Conservation (phyloP, 2,329 filamentous ascomycete species). For the Blastomyces percursus region DNA sequence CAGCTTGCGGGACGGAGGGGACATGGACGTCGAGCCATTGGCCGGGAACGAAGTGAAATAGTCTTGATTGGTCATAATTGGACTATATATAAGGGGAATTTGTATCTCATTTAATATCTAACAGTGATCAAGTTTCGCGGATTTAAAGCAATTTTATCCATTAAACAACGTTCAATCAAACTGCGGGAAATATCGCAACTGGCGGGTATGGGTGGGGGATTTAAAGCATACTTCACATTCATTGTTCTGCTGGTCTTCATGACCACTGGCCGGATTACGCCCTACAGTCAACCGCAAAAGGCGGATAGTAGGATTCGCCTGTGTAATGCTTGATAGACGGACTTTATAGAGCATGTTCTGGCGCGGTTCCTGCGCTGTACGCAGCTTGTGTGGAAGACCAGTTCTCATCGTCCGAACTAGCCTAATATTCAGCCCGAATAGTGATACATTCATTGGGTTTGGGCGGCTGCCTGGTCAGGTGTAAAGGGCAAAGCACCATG, state of each 20-base stretch:
- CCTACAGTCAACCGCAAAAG: conserved; percentile 53
- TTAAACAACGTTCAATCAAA: not conserved
- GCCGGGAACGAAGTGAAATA: conserved; percentile 59
- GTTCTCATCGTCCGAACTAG: conserved; percentile 15
- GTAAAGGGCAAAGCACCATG: not conserved
- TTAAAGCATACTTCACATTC: conserved; percentile 1
- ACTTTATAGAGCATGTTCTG: conserved; percentile 55
- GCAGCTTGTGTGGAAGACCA: conserved; percentile 49
- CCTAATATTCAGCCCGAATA: not conserved
- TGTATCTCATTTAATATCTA: not conserved
- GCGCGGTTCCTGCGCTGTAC: conserved; percentile 64
- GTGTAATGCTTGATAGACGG: conserved; percentile 48
- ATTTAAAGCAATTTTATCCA: not conserved
- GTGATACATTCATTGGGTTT: not conserved
- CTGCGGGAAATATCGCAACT: not conserved
- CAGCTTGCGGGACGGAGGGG: conserved; percentile 56
- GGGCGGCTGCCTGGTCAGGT: not conserved
- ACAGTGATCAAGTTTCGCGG: not conserved
- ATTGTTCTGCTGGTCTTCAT: not conserved
- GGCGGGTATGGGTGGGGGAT: not conserved
- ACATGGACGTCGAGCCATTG: conserved; percentile 83
- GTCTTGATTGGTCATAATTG: conserved; percentile 15
- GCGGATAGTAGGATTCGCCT: conserved; percentile 57
- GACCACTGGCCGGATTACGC: not conserved
- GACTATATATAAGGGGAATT: not conserved